Conservation (phyloP, 2,329 filamentous ascomycete genomes). For the Fusarium temperatum region DNA sequence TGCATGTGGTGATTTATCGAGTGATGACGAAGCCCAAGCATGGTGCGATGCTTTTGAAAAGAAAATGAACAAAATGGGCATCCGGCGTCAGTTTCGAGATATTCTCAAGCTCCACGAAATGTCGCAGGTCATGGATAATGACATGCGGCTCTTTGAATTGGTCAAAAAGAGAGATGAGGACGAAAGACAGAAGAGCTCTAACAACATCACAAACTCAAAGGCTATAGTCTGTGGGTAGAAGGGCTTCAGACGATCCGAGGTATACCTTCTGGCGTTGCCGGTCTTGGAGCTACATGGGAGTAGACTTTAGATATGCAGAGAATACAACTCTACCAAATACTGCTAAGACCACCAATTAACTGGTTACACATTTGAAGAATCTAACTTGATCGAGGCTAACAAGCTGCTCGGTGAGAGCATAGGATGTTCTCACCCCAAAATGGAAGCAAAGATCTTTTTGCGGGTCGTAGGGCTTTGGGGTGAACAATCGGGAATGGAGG, state of each 20-base stretch:
- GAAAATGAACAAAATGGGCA: background rate
- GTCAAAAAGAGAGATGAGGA: background rate
- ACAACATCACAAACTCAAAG: background rate
- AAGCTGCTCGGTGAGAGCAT: no score
- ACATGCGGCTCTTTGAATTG: background rate
- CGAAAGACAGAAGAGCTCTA: background rate
- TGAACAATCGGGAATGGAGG: no score
- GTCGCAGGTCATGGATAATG: background rate
- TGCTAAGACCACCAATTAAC: background rate
- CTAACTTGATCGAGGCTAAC: no score
- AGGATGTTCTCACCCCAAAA: background rate
- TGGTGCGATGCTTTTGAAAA: background rate
- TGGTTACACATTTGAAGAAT: background rate
- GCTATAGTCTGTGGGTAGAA: background rate
- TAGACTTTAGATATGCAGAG: background rate
- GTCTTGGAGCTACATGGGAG: background rate
- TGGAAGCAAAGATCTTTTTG: background rate
- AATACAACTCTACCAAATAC: background rate
- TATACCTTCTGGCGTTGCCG: background rate
- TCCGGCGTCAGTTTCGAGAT: background rate
- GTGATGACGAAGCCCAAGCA: background rate
- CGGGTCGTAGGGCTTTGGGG: fast-evolving
- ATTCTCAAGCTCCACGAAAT: background rate
- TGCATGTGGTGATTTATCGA: background rate
- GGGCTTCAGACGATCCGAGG: background rate